A percentile compares a stretch with the other conserved stretches of the same genome.
phyloP scores from a whole-genome alignment of 2,329 filamentous ascomycete species.

The Monosporascus sp. region DNA sequence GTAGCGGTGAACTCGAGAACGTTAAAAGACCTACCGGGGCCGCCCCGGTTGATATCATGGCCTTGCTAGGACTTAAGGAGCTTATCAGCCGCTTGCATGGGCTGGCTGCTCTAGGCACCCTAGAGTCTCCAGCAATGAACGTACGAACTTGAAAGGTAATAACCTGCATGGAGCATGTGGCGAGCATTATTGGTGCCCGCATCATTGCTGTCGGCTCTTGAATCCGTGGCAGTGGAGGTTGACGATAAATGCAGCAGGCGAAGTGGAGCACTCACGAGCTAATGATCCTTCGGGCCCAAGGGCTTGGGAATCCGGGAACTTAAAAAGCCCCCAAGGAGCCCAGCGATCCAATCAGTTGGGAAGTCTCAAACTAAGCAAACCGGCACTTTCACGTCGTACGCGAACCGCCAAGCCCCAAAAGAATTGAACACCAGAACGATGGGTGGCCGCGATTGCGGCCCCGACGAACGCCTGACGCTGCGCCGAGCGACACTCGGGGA shows the following conservation, averaged over 20 bases:
- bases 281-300: neutral
- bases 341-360: neutral
- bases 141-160: too few relatives aligned
- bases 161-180: too few relatives aligned
- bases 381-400: neutral
- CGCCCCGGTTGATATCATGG: too few relatives aligned
- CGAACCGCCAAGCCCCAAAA: neutral
- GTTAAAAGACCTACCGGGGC: too few relatives aligned
- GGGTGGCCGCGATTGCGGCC: neutral
- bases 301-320: neutral
- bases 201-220: neutral
- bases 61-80: too few relatives aligned
- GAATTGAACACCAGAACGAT: neutral
- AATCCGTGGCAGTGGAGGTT: neutral
- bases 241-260: neutral
- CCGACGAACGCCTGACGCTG: constrained; percentile 3
- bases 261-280: neutral
- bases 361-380: neutral
- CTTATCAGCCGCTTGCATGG: too few relatives aligned
- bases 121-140: too few relatives aligned
- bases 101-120: too few relatives aligned
- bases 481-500: constrained; percentile 7
- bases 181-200: neutral
- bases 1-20: too few relatives aligned
- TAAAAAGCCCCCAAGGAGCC: neutral